Conservation (phyloP, 345 rosid species). For the Gossypium longicalyx region DNA sequence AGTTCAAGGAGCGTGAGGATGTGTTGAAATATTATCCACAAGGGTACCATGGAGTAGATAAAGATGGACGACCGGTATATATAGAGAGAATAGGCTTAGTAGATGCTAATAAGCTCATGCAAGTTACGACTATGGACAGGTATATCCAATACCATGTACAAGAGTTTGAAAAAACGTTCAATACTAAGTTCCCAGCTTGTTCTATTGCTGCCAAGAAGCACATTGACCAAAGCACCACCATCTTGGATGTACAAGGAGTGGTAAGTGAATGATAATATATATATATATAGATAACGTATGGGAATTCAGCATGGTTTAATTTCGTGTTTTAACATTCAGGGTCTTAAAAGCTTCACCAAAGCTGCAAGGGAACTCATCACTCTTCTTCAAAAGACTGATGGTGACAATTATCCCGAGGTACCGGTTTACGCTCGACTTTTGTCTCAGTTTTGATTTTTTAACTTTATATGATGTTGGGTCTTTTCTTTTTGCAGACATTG, state of each 20-base stretch:
- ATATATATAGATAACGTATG: background rate
- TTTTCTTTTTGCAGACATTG: slow-evolving; percentile 53
- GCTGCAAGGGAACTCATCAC: slow-evolving; percentile 86
- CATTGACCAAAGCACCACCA: slow-evolving; percentile 91
- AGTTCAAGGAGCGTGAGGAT: slow-evolving; percentile 58
- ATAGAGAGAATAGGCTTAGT: slow-evolving; percentile 82
- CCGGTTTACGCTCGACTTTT: background rate
- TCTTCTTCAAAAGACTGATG: slow-evolving; percentile 79
- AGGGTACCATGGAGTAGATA: slow-evolving; percentile 93
- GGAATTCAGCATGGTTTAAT: background rate
- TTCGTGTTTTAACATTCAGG: slow-evolving; percentile 36
- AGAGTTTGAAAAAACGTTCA: slow-evolving; percentile 85
- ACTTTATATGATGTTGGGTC: background rate
- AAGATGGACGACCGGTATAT: slow-evolving; percentile 86
- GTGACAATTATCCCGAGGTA: slow-evolving; percentile 95
- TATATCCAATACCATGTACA: slow-evolving; percentile 82
- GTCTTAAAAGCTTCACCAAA: slow-evolving; percentile 84
- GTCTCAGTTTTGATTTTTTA: background rate
- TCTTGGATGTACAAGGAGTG: slow-evolving; percentile 98
- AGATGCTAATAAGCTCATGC: slow-evolving; percentile 82
- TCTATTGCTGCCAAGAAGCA: slow-evolving; percentile 77
- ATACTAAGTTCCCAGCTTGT: slow-evolving; percentile 75
- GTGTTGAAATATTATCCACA: slow-evolving; percentile 78
- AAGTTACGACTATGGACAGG: slow-evolving; percentile 85
- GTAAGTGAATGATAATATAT: slow-evolving; percentile 36